Base-by-base conservation (phyloP, 2,329 filamentous ascomycete genomes). In the Xylaria sp. region DNA sequence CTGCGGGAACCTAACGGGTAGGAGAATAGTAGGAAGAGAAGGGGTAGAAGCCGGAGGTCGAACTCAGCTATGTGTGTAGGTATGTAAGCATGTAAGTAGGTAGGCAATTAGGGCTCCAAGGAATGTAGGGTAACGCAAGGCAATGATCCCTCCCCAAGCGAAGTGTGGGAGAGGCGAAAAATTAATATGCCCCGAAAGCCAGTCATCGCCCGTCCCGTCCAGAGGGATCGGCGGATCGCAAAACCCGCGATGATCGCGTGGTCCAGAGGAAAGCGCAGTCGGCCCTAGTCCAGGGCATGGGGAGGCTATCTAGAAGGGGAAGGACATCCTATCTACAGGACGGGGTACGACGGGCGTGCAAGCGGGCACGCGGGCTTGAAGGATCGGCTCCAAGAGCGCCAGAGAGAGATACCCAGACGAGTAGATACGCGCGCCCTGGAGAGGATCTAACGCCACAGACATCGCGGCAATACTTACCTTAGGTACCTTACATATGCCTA, bases 241-340 rank as follows among this genome's bases (percentile, higher is more conserved):
- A 39, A 58, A 39, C 19, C 48, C 42, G 55, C 49, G 65, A 56
- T 62, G 64, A 59, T 63, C 64, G 61, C 59, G 57, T 60, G 61
- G 59, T 62, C 62, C 55, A 60, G 63, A 62, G 53, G 55, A 39
- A n/a, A 61, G 52, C 43, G 55, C 48, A 59, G 60, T 48, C 51
- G 50, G 57, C 61, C 56, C 64, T 67, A 11, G 29, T 34, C 29
- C 16, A 66, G 46, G 50, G 50, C 51, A 52, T 61, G 63, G 64
- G 63, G 62, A 57, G 42, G 56, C 53, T 67, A n/a, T 65, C 67
- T 67, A 57, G 61, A 68, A 66, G 54, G 45, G 67, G 68, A 69
- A 70, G 68, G 68, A 63, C 61, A 50, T 44, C 63, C 59, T 63
- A 63, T 64, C 61, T 57, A 57, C 59, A 39, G 53, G 44, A 56